These are phyloP conservation scores for Erysimum cheiranthoides DNA, from an alignment of 345 rosid species.

Conservation along the genomic window DNA sequence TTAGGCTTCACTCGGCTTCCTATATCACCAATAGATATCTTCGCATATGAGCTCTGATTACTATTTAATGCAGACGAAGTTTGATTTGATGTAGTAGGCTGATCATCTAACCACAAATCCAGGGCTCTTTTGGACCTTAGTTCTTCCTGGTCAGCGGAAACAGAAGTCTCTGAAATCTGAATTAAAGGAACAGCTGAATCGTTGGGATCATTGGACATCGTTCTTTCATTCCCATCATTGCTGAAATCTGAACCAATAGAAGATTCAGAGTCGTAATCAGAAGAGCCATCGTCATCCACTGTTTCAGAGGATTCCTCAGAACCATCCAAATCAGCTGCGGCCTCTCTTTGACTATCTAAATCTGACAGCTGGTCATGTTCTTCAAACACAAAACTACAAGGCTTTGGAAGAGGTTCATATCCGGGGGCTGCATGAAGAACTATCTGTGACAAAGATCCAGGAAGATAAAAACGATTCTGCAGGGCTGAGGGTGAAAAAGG, in stretches of 20 bases:
- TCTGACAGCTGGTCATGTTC: slow-evolving; percentile 53
- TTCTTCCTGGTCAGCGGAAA: slow-evolving; percentile 57
- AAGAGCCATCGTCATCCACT: slow-evolving; percentile 68
- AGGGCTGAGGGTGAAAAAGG: slow-evolving; percentile 50
- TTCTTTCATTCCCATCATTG: slow-evolving; percentile 53
- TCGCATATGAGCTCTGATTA: slow-evolving; percentile 62
- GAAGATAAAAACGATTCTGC: slow-evolving; percentile 79
- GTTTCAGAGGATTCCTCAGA: slow-evolving; percentile 61
- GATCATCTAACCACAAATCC: slow-evolving; percentile 90
- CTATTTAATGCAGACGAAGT: slow-evolving; percentile 52
- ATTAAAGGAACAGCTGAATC: slow-evolving; percentile 66
- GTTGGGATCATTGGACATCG: slow-evolving; percentile 54
- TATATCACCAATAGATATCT: slow-evolving; percentile 78
- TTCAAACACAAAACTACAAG: slow-evolving; percentile 65
- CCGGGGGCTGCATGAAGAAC: slow-evolving; percentile 99
- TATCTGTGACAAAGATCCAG: slow-evolving; percentile 95
- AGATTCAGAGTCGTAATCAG: slow-evolving; percentile 70
- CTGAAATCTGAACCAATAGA: slow-evolving; percentile 55
- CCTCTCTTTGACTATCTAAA: slow-evolving; percentile 44
- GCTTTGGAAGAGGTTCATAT: slow-evolving; percentile 97
- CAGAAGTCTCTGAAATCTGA: slow-evolving; percentile 64
- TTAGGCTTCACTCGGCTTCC: slow-evolving; percentile 73
- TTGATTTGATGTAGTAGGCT: slow-evolving; percentile 62
- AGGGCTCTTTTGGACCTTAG: slow-evolving; percentile 67
- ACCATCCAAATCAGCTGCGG: slow-evolving; percentile 40